These are phyloP conservation scores for Primulina eburnea DNA, from an alignment of 257 asterid genomes.

Conservation along the genomic window DNA sequence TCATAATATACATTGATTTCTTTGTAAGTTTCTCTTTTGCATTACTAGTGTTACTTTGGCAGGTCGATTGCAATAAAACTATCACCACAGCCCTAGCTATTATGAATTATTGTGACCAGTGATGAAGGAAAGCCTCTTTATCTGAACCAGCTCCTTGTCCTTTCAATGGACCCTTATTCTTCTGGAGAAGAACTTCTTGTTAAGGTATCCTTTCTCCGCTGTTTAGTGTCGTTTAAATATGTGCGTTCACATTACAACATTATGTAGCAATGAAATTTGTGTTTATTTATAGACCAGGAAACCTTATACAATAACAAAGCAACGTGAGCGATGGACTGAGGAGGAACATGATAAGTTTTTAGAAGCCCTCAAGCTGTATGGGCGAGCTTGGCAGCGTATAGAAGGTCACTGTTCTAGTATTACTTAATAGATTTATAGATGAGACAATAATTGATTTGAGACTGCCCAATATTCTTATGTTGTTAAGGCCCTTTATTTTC, in stretches of 20 bases:
- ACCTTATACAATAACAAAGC: constrained; percentile 94
- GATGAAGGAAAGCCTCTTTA: constrained; percentile 41
- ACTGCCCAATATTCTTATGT: constrained; percentile 16
- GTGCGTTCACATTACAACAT: not conserved
- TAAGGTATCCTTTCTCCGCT: constrained; percentile 46
- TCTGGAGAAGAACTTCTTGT: constrained; percentile 81
- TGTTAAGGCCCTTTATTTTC: constrained; percentile 13
- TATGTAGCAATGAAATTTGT: not conserved
- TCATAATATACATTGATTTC: constrained; percentile 31
- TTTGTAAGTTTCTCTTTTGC: constrained; percentile 57
- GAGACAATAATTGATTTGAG: constrained; percentile 3
- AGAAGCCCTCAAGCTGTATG: constrained; percentile 91
- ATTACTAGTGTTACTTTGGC: constrained; percentile 53
- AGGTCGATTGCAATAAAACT: constrained; percentile 36
- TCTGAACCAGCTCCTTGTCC: constrained; percentile 45
- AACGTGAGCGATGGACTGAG: constrained; percentile 98
- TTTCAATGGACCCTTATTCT: constrained; percentile 69
- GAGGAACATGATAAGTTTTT: constrained; percentile 92
- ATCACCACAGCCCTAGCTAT: constrained; percentile 43
- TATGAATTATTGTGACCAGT: constrained; percentile 36
- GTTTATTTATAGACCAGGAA: constrained; percentile 65
- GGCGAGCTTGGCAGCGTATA: constrained; percentile 99
- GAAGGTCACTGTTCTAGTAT: constrained; percentile 56
- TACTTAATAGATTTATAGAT: constrained; percentile 16
- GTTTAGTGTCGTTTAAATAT: not conserved